Conservation (phyloP, 2,329 filamentous ascomycete species). For the Pseudopithomyces maydicus region DNA sequence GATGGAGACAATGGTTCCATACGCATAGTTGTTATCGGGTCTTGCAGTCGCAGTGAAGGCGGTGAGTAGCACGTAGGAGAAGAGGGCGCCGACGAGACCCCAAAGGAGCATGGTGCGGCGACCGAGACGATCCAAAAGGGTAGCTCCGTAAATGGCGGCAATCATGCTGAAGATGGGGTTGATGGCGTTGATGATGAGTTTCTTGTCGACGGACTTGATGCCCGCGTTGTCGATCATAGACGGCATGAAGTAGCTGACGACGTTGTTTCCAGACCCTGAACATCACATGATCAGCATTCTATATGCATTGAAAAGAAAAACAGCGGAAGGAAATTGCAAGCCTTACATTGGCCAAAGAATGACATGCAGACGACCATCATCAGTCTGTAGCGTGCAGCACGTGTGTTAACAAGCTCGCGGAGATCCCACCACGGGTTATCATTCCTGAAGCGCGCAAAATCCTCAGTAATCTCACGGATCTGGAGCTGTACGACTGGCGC, state of each 20-base stretch:
- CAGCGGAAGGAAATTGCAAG: neutral
- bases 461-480: slow-evolving; percentile 42
- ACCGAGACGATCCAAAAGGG: slow-evolving; percentile 29
- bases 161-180: slow-evolving; percentile 47
- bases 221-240: slow-evolving; percentile 45
- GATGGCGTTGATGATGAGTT: slow-evolving; percentile 49
- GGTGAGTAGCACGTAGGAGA: slow-evolving; percentile 42
- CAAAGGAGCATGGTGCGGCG: slow-evolving; percentile 42
- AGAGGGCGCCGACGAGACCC: slow-evolving; percentile 41
- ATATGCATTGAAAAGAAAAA: neutral
- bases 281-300: neutral
- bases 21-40: slow-evolving; percentile 33
- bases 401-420: slow-evolving; percentile 39
- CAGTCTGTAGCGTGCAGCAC: slow-evolving; percentile 39
- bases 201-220: slow-evolving; percentile 41
- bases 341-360: slow-evolving; percentile 48
- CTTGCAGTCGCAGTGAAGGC: slow-evolving; percentile 41
- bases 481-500: slow-evolving; percentile 44
- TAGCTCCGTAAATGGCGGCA: slow-evolving; percentile 45
- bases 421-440: slow-evolving; percentile 45
- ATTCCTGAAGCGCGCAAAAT: slow-evolving; percentile 32
- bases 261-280: slow-evolving; percentile 43
- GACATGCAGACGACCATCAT: slow-evolving; percentile 48
- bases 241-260: slow-evolving; percentile 42
- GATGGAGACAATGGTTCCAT: slow-evolving; percentile 47